Percentiles rank a stretch among this genome's conserved stretches.
These are phyloP conservation scores for Solanum boliviense DNA, from an alignment of 257 asterid genomes.

Conservation along the genomic window DNA sequence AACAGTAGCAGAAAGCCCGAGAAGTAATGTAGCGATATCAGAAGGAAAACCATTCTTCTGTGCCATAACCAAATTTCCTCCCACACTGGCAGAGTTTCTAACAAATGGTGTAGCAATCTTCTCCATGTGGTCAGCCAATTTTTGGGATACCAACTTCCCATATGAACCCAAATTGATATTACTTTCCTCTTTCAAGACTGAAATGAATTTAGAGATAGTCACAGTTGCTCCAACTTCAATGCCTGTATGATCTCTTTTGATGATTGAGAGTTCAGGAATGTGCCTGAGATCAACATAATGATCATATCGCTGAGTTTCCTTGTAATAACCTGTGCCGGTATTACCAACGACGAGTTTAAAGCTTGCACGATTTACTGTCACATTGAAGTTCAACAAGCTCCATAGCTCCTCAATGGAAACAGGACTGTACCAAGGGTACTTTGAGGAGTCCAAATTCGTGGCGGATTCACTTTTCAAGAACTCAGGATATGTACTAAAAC, in stretches of 20 bases:
- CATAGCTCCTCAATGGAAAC: conserved; percentile 36
- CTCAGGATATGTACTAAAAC: conserved; percentile 20
- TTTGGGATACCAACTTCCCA: conserved; percentile 20
- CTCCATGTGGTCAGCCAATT: conserved; percentile 55
- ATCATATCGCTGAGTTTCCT: conserved; percentile 31
- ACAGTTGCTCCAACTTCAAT: conserved; percentile 60
- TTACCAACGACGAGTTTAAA: conserved; percentile 56
- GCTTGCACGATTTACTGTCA: conserved; percentile 7
- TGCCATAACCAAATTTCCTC: conserved; percentile 69
- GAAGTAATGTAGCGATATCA: conserved; percentile 50
- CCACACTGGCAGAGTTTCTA: conserved; percentile 57
- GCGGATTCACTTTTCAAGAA: conserved; percentile 13
- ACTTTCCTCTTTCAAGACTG: conserved; percentile 21
- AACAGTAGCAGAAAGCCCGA: conserved; percentile 36
- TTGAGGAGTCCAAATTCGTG: conserved; percentile 27
- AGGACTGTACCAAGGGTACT: conserved; percentile 53
- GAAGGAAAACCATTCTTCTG: conserved; percentile 68
- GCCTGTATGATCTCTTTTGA: conserved; percentile 24
- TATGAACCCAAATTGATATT: conserved; percentile 2
- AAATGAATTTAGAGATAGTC: conserved; percentile 43
- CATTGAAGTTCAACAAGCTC: conserved; percentile 25
- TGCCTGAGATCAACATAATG: conserved; percentile 44
- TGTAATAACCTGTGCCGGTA: conserved; percentile 57
- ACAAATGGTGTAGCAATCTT: conserved; percentile 46
- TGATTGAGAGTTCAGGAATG: conserved; percentile 42